Evolutionary conservation across 306 rosid species (phyloP), one percentile per base, ranked within the genome.

Genomic region (Fragaria vesca): DNA sequence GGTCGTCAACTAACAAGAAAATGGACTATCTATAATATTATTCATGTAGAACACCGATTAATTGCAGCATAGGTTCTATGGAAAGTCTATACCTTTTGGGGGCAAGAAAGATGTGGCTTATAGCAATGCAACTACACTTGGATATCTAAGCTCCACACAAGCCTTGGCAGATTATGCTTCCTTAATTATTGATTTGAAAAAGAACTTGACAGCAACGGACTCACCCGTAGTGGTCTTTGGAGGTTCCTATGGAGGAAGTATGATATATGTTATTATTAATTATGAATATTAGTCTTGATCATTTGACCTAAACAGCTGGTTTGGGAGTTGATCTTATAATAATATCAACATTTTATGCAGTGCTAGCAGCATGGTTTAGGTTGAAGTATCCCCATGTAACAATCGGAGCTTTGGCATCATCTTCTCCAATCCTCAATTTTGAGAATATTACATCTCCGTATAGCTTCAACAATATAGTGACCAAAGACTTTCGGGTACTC

Each of bases 161-260:
- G 97, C 97, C 1, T 65, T 94, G 60, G 98, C 97, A 55, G 98
- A 94, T 83, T 94, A 94, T 71, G 97, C 97, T 0, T 81, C 90
- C 65, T 88, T 94, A 69, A 88, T 94, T 2, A 34, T 80, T 66
- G 92, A 90, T 80, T 73, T 94, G 43, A 90, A 94, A 87, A 84
- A 80, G 32, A 94, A 90, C 74, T 80, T 89, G 57, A 71, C 90
- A 58, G 93, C 93, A 24, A 46, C 40, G 9, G 85, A 94, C 7
- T 90, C 93, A n/a, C 94, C 98, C 26, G 96, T 91, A 61, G 91
- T 91, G 28, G 94, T 90, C 2, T 90, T 94, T 26, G 98, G 96
- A 67, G 98, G 98, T 67, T 94, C 98, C 80, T 94, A 94, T 20
- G 97, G 98, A 72, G 94, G 98, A 94, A 94, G 97, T 89, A 90